A percentile compares a stretch with the other conserved stretches of the same genome.
phyloP scores from a whole-genome alignment of 805 yeast genomes.

The Candida pseudofarinosa region DNA sequence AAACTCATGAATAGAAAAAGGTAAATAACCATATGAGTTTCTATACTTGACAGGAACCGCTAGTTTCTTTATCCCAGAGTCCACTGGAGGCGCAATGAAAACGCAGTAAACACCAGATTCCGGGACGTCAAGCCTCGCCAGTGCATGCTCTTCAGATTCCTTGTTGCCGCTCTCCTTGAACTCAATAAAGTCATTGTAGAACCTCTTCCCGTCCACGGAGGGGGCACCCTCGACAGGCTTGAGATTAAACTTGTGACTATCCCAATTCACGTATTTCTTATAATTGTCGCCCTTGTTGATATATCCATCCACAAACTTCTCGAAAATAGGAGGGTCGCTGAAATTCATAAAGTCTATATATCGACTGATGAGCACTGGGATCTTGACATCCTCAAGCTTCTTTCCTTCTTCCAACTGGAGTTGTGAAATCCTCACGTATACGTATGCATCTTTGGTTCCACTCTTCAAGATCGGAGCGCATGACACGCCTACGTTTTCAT shows the following conservation, averaged over 20 bases:
- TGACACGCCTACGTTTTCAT: slow-evolving; percentile 2
- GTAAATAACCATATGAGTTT: slow-evolving; percentile 23
- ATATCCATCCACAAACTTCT: slow-evolving; percentile 9
- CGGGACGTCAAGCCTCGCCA: slow-evolving; percentile 12
- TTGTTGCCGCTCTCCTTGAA: slow-evolving; percentile 3
- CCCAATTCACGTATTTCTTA: slow-evolving; percentile 10
- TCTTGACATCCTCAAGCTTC: slow-evolving; percentile 7
- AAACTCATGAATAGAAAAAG: slow-evolving; percentile 11
- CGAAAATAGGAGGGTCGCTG: slow-evolving; percentile 14
- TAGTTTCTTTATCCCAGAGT: slow-evolving; percentile 8
- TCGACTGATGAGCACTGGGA: slow-evolving; percentile 23
- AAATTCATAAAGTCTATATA: slow-evolving; percentile 19
- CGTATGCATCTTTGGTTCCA: not conserved
- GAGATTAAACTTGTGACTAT: slow-evolving; percentile 12
- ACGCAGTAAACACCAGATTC: slow-evolving; percentile 29
- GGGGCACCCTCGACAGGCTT: slow-evolving; percentile 3
- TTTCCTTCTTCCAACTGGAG: not conserved
- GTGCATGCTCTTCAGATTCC: slow-evolving; percentile 1
- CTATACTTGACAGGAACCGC: slow-evolving; percentile 16
- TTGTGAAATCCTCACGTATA: not conserved
- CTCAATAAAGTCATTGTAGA: slow-evolving; percentile 8
- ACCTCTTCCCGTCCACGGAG: slow-evolving; percentile 4
- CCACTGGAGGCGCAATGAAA: slow-evolving; percentile 22
- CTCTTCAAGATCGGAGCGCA: slow-evolving; percentile 4
- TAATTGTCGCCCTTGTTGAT: slow-evolving; percentile 6